Base-by-base conservation (phyloP, 2,329 filamentous ascomycete genomes). In the Xylaria hypoxylon region DNA sequence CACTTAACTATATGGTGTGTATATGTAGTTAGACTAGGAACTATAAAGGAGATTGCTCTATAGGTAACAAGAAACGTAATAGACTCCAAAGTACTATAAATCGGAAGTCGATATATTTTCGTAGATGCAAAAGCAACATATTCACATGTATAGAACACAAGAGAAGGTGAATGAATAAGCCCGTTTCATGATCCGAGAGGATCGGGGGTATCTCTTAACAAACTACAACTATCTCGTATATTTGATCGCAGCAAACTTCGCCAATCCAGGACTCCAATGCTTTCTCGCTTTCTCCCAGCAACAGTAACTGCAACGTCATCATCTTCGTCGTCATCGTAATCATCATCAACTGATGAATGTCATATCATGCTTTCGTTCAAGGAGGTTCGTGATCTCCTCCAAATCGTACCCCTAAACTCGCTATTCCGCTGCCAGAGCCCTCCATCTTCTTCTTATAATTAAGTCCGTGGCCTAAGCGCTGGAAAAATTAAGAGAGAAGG, bases 401-500 rank as follows among this genome's bases (percentile, higher is more conserved):
- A 10, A 45, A 24, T 31, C 38, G 31, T 52, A 31, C 15, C 22
- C 4, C 31, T 38, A 40, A 42, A 26, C 28, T 28, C 40, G 40
- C 53, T 44, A 48, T 64, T 56, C 33, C 48, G 65, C 62, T 68
- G 11, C 65, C 65, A 68, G 62, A 65, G 65, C 65, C 58, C 17
- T 48, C 57, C 51, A 17, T 24, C 17, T 11, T 5, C 48, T 2
- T 17, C 26, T 26, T 55, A 62, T 24, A 65, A 53, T 65, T 50
- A 65, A 53, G 48, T 63, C 62, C 58, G 8, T 60, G 50, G 59
- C 57, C 59, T 59, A 38, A 63, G 66, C 59, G 62, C 48, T n/a
- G 45, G 42, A 35, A n/a, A 4, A 48, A 48, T 47, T 19, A 19
- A 22, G 48, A 38, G 5, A 10, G 38, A 58, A 26, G 44, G 47